These are phyloP conservation scores for Cercospora sesami DNA, from an alignment of 2,329 filamentous ascomycete genomes.

Conservation along the genomic window DNA sequence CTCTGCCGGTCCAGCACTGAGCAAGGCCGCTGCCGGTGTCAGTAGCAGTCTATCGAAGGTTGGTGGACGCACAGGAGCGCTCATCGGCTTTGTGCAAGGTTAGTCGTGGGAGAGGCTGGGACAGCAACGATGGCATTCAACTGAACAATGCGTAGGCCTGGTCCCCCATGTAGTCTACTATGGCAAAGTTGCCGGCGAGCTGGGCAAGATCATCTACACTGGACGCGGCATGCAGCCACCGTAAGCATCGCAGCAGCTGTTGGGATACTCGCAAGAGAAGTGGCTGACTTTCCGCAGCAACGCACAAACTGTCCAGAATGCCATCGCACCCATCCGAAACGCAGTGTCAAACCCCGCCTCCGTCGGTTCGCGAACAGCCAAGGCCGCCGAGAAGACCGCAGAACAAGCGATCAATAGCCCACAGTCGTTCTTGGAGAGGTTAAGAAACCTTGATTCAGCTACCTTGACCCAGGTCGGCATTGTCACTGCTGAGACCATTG, in stretches of 20 bases:
- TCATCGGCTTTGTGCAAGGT: conserved; percentile 85
- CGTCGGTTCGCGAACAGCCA: conserved; percentile 46
- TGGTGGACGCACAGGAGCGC: conserved; percentile 77
- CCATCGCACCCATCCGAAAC: conserved; percentile 75
- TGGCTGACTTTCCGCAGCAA: conserved; percentile 55
- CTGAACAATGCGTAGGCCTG: conserved; percentile 62
- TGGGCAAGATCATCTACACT: conserved; percentile 82
- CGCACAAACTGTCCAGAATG: conserved; percentile 78
- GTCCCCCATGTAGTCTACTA: conserved; percentile 89
- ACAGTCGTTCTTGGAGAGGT: conserved; percentile 54
- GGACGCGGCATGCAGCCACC: conserved; percentile 91
- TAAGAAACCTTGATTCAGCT: conserved; percentile 69
- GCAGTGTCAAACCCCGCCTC: conserved; percentile 67
- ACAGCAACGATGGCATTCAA: background rate
- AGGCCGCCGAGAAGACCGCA: conserved; percentile 43
- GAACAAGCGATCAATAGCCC: conserved; percentile 59
- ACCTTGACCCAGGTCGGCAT: conserved; percentile 75
- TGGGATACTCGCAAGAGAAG: conserved; percentile 18
- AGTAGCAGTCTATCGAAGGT: conserved; percentile 69
- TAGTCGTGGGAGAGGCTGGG: conserved; percentile 41
- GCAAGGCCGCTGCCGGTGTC: conserved; percentile 68
- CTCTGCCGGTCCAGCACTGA: conserved; percentile 75
- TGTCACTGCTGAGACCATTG: conserved; percentile 79
- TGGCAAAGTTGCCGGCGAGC: conserved; percentile 81
- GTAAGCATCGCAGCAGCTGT: conserved; percentile 60